A percentile compares a stretch with the other conserved stretches of the same genome.
These are phyloP conservation scores for Wickerhamomyces bovis DNA, from an alignment of 805 yeast species.

Conservation along the genomic window DNA sequence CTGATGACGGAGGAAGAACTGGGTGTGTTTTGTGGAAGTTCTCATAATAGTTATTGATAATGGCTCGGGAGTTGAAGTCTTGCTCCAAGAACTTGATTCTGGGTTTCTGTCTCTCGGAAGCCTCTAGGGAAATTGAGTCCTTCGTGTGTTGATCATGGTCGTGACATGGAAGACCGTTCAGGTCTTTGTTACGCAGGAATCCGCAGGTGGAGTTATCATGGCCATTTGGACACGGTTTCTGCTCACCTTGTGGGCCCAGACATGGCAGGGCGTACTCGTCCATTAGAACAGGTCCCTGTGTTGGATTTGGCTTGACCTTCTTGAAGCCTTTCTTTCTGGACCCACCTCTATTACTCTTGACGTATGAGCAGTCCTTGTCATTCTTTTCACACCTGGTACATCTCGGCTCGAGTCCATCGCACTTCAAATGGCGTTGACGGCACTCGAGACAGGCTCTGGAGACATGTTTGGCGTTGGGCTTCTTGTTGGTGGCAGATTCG, in stretches of 20 bases:
- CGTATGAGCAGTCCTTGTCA: slow-evolving; percentile 37
- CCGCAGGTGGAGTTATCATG: slow-evolving; percentile 18
- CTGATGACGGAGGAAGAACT: slow-evolving; percentile 35
- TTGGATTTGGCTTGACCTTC: slow-evolving; percentile 10
- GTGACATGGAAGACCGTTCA: slow-evolving; percentile 19
- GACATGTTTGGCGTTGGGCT: slow-evolving; percentile 31
- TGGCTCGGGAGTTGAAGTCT: slow-evolving; percentile 17
- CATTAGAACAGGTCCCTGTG: background rate
- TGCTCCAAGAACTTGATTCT: slow-evolving; percentile 5
- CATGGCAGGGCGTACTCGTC: slow-evolving; percentile 15
- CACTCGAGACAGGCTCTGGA: slow-evolving; percentile 48
- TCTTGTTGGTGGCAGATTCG: background rate
- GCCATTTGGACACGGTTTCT: slow-evolving; percentile 20
- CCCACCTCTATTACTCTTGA: slow-evolving; percentile 49
- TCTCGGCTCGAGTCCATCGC: slow-evolving; percentile 42
- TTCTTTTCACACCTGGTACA: slow-evolving; percentile 37
- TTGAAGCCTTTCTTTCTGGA: slow-evolving; percentile 44
- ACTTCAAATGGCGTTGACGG: slow-evolving; percentile 43
- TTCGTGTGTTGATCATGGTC: background rate
- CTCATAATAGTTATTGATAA: slow-evolving; percentile 28
- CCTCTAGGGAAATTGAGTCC: slow-evolving; percentile 10
- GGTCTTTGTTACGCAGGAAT: slow-evolving; percentile 10
- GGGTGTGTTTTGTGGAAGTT: slow-evolving; percentile 41
- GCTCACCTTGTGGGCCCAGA: slow-evolving; percentile 8
- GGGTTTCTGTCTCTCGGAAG: background rate